Conservation (phyloP, 1,284 basidiomycete genomes). For the Moesziomyces antarcticus region DNA sequence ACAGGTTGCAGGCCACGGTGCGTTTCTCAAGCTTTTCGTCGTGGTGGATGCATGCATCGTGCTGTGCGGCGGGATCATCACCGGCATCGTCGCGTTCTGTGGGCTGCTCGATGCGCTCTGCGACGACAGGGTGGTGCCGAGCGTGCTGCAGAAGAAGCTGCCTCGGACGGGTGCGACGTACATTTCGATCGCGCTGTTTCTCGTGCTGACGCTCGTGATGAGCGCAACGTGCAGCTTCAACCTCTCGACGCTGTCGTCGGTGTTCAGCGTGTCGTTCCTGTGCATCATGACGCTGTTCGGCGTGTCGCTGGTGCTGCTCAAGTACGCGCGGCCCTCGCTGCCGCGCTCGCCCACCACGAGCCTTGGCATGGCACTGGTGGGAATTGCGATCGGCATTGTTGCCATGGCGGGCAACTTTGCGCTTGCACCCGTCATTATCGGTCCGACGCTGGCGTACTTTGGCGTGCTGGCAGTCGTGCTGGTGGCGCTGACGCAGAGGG, state of each 20-base stretch:
- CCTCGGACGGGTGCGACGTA: conserved; percentile 73
- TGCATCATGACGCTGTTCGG: conserved; percentile 76
- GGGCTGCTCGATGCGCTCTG: conserved; percentile 43
- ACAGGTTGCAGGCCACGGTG: conserved; percentile 31
- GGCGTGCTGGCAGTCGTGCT: conserved; percentile 70
- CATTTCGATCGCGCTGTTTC: conserved; percentile 73
- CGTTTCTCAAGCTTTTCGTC: conserved; percentile 49
- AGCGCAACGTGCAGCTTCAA: conserved; percentile 75
- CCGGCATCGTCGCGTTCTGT: conserved; percentile 44
- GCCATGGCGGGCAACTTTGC: conserved; percentile 67
- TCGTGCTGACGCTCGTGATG: conserved; percentile 72
- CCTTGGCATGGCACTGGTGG: conserved; percentile 70
- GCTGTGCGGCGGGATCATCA: conserved; percentile 57
- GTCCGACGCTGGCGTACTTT: conserved; percentile 69
- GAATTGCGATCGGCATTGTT: conserved; percentile 75
- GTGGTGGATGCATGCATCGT: conserved; percentile 53
- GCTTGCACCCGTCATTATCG: conserved; percentile 73
- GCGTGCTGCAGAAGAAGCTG: conserved; percentile 71
- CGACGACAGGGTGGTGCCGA: conserved; percentile 74
- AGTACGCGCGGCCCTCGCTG: conserved; percentile 75
- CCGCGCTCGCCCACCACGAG: conserved; percentile 70
- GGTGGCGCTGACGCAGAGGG: conserved; percentile 72
- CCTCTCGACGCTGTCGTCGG: conserved; percentile 64
- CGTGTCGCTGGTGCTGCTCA: conserved; percentile 74
- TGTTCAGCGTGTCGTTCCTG: conserved; percentile 73